A percentile compares a stretch with the other conserved stretches of the same genome.
Conservation (phyloP, 2,329 filamentous ascomycete species). For the Colletotrichum cereale region DNA sequence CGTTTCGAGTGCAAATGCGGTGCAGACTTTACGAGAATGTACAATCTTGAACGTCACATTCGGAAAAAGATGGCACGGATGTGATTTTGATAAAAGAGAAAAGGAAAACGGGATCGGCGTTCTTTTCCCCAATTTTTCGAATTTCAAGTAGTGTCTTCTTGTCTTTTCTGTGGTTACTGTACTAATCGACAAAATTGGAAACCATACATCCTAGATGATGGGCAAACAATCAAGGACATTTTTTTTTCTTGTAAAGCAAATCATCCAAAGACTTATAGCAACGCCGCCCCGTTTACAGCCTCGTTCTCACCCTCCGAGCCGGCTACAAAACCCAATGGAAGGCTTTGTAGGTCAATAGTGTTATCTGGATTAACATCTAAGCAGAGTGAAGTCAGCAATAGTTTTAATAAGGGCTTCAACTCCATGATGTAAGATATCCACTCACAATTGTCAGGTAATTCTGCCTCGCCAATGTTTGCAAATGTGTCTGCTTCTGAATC, state of each 20-base stretch:
- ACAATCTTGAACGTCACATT: constrained; percentile 6
- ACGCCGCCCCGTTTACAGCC: background rate
- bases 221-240: background rate
- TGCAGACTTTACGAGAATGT: background rate
- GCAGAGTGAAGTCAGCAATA: background rate
- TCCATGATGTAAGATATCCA: background rate
- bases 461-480: background rate
- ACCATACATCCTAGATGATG: background rate
- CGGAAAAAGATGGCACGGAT: background rate
- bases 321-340: background rate
- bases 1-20: background rate
- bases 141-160: background rate
- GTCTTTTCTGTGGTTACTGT: too few species aligned
- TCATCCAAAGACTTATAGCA: background rate
- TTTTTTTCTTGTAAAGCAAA: background rate
- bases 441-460: background rate
- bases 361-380: background rate
- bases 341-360: background rate
- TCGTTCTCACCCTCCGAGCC: background rate
- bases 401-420: background rate
- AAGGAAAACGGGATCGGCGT: background rate
- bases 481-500: background rate
- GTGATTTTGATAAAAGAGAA: background rate
- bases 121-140: background rate
- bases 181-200: background rate